Percentiles rank a stretch among this genome's conserved stretches.
These are phyloP conservation scores for Phialophora macrospora DNA, from an alignment of 2,329 filamentous ascomycete genomes.

Conservation along the genomic window DNA sequence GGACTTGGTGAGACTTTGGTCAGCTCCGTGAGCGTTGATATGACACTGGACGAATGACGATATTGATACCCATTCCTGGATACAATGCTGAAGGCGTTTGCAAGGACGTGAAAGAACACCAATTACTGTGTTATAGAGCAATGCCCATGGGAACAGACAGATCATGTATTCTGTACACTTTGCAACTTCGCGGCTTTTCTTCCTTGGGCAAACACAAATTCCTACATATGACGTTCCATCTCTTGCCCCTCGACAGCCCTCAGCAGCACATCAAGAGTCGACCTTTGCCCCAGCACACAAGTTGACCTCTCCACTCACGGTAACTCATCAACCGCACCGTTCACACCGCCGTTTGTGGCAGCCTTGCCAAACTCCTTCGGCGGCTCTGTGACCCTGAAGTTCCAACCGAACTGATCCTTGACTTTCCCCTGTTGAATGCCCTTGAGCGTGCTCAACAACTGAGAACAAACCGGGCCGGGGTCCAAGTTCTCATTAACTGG, in stretches of 20 bases:
- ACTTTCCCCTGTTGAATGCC: conserved; percentile 83
- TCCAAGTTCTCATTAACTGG: conserved; percentile 56
- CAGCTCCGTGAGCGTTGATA: conserved; percentile 5
- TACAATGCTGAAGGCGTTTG: conserved; percentile 1
- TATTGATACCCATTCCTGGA: conserved; percentile 30
- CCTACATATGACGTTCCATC: background rate
- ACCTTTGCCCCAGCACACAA: background rate
- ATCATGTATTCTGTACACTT: background rate
- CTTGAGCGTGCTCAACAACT: conserved; percentile 76
- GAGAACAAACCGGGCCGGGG: conserved; percentile 72
- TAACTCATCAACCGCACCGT: conserved; percentile 34
- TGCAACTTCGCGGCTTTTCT: conserved; percentile 6
- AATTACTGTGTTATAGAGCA: background rate
- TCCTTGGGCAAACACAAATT: conserved; percentile 15
- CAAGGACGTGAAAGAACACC: background rate
- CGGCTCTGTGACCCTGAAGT: conserved; percentile 46
- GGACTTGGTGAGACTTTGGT: background rate
- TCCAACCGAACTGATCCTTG: conserved; percentile 78
- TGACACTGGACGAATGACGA: conserved; percentile 31
- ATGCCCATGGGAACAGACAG: background rate
- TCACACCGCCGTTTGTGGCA: conserved; percentile 19
- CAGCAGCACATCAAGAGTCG: background rate
- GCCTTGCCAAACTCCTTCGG: conserved; percentile 33
- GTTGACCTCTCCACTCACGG: conserved; percentile 16
- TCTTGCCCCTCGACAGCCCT: background rate